A percentile compares a stretch with the other conserved stretches of the same genome.
These are phyloP conservation scores for Lactarius tabidus DNA, from an alignment of 768 basidiomycete genomes.

Conservation along the genomic window DNA sequence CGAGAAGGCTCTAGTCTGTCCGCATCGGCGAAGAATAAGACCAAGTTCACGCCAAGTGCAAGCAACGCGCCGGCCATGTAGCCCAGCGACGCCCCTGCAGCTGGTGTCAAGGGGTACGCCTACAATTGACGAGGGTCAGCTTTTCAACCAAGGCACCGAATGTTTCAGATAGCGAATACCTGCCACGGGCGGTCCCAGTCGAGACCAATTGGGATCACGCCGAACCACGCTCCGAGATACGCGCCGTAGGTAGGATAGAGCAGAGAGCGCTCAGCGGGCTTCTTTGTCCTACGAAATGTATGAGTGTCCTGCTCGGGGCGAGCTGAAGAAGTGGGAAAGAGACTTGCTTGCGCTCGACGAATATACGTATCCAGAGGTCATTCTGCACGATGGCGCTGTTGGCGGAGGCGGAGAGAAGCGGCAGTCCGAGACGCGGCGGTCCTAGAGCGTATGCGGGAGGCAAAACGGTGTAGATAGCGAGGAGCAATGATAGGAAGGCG, in stretches of 20 bases:
- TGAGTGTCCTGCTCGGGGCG: background rate
- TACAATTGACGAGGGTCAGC: constrained; percentile 30
- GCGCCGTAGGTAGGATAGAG: constrained; percentile 77
- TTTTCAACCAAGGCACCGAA: constrained; percentile 8
- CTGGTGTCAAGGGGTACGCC: constrained; percentile 82
- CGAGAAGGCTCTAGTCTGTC: constrained; percentile 7
- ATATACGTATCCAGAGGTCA: constrained; percentile 72
- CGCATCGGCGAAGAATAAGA: constrained; percentile 30
- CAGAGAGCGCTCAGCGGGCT: constrained; percentile 70
- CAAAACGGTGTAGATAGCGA: constrained; percentile 62
- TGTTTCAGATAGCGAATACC: constrained; percentile 40
- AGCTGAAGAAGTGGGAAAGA: background rate
- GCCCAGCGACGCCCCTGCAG: constrained; percentile 66
- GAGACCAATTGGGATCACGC: constrained; percentile 79
- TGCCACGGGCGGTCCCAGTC: constrained; percentile 99
- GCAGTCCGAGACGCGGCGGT: constrained; percentile 40
- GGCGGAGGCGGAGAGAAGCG: constrained; percentile 28
- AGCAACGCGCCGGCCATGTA: constrained; percentile 57
- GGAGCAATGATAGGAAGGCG: constrained; percentile 60
- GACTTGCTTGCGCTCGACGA: constrained; percentile 77
- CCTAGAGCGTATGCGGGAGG: constrained; percentile 70
- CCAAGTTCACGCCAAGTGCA: constrained; percentile 45
- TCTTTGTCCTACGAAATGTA: constrained; percentile 42
- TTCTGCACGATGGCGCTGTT: constrained; percentile 49
- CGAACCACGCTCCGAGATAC: constrained; percentile 73